phyloP scores from a whole-genome alignment of 352 stramenopile species.

The Globisporangium paddicum region DNA sequence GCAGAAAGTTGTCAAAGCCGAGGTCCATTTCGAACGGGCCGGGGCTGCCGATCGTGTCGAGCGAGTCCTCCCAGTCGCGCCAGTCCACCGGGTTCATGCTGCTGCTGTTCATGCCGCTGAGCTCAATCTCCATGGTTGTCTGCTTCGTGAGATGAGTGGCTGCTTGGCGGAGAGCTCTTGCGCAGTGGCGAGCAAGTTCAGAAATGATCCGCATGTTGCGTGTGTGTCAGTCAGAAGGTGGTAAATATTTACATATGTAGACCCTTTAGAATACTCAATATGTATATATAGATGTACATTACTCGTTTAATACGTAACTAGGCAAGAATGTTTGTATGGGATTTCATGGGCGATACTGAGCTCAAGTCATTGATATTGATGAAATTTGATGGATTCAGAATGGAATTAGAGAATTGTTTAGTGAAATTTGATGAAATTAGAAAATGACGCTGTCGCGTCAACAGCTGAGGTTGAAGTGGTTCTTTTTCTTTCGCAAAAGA shows the following conservation, averaged over 20 bases:
- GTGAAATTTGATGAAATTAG: no score
- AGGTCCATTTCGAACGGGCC: constrained; percentile 48
- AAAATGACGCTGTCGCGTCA: constrained; percentile 32
- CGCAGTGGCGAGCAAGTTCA: constrained; percentile 16
- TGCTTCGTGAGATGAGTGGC: neutral
- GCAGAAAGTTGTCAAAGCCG: constrained; percentile 55
- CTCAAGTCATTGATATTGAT: no score
- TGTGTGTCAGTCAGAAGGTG: constrained; percentile 2
- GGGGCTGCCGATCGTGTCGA: constrained; percentile 22
- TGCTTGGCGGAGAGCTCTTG: neutral
- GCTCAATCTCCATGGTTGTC: constrained; percentile 14
- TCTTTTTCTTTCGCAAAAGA: constrained; percentile 4
- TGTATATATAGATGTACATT: no score
- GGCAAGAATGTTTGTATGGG: no score
- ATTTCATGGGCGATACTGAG: no score
- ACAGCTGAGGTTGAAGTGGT: constrained; percentile 21
- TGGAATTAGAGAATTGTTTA: no score
- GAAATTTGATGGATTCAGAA: no score
- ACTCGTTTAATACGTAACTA: no score
- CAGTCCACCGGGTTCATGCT: constrained; percentile 24
- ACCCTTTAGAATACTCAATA: no score
- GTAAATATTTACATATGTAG: no score
- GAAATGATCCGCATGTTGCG: constrained; percentile 13
- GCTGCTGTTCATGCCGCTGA: constrained; percentile 14
- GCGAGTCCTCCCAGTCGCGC: constrained; percentile 40